Conservation (phyloP, 2,329 filamentous ascomycete species). For the Mariannaea sp. region DNA sequence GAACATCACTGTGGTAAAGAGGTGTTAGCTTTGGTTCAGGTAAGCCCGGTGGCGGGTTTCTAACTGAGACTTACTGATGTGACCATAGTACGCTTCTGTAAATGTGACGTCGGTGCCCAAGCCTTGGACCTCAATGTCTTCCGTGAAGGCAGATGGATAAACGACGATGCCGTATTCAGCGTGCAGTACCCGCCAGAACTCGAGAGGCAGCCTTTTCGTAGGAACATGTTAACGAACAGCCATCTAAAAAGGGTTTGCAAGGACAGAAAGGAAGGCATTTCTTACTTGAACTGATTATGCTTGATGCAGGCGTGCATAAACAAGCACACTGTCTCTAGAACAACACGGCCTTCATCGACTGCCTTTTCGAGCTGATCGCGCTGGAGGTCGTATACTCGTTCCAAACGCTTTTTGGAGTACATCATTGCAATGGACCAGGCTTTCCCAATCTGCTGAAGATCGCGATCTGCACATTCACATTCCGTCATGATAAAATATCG, state of each 20-base stretch:
- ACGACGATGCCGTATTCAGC: conserved; percentile 48
- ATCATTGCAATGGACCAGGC: conserved; percentile 46
- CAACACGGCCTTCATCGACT: conserved; percentile 40
- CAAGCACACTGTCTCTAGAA: conserved; percentile 47
- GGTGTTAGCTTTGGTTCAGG: conserved; percentile 16
- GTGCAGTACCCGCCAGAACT: conserved; percentile 47
- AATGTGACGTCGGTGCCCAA: conserved; percentile 44
- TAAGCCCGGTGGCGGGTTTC: background rate
- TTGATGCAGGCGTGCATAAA: conserved; percentile 48
- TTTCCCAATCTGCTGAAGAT: conserved; percentile 44
- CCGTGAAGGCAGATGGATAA: conserved; percentile 47
- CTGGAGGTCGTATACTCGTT: conserved; percentile 40
- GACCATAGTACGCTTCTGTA: conserved; percentile 45
- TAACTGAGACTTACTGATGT: conserved; percentile 40
- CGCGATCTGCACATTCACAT: conserved; percentile 34
- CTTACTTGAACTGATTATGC: conserved; percentile 45
- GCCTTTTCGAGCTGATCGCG: conserved; percentile 42
- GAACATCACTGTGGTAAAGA: conserved; percentile 42
- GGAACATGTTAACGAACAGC: conserved; percentile 2
- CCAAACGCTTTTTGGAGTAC: conserved; percentile 43
- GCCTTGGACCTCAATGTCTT: conserved; percentile 42
- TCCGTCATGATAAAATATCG: conserved; percentile 29
- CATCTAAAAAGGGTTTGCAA: too few relatives aligned
- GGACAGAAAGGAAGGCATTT: too few relatives aligned
- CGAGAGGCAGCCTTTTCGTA: conserved; percentile 40